Conservation (phyloP, 495 filamentous ascomycete species). For the Trichoderma orchidacearum region DNA sequence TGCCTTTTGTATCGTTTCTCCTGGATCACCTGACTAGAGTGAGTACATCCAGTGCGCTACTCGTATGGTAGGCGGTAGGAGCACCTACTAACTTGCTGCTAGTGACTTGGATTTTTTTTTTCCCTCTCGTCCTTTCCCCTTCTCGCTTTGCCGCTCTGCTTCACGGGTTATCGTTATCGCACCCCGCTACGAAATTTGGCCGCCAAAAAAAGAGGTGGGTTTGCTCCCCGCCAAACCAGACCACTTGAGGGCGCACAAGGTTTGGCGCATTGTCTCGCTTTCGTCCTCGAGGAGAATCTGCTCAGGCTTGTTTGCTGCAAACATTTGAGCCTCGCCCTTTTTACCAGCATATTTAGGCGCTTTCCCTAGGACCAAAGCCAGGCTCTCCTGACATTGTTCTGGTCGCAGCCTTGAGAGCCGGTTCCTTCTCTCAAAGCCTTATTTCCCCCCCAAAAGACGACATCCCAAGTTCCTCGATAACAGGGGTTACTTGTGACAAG, state of each 20-base stretch:
- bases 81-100: no score
- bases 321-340: background rate
- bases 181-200: background rate
- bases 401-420: no score
- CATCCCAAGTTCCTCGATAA: background rate
- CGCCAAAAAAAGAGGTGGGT: background rate
- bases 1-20: no score
- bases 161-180: slow-evolving; percentile 1
- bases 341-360: no score
- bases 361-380: no score
- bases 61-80: no score
- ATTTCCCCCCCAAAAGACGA: background rate
- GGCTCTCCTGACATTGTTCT: no score
- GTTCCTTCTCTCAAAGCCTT: no score
- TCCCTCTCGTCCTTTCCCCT: background rate
- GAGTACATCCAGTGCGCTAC: no score
- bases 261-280: background rate
- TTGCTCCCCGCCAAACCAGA: background rate
- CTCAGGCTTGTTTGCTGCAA: background rate
- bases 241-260: background rate
- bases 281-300: background rate
- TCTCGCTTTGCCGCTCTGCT: background rate
- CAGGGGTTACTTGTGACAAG: background rate
- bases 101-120: no score
- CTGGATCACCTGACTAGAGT: no score